Evolutionary conservation across 352 stramenopile species (phyloP), one percentile per base, ranked within the genome.

Genomic region (Globisporangium yorkense): DNA sequence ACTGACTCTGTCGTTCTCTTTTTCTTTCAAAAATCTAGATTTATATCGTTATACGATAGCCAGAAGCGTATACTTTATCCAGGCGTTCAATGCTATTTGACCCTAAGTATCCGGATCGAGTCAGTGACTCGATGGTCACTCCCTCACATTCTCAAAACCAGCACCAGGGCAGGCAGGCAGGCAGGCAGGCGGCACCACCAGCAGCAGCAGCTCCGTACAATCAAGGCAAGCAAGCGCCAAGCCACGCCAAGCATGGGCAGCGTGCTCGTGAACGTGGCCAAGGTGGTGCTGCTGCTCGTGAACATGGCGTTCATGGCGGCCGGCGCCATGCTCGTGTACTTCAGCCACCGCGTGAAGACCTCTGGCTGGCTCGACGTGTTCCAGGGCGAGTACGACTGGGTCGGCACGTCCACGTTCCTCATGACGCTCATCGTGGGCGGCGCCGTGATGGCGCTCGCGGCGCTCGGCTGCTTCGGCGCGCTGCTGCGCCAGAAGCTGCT

Each of bases 261-360:
- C 62, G 33, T 77, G 49, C 62, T 81, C 57, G 71, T 88, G 21
- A 90, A 89, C 58, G 56, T 93, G 24, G 77, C 80, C 55, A 93
- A 94, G 62, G 75, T 91, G 58, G 43, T 89, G 57, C 68, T 94
- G 8, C 61, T 94, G 64, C 71, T 94, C 35, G 66, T 94, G 33
- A 94, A 94, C 69, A 88, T 94, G 77, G 72, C 67, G 49, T 93
- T 92, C 67, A 77, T 94, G 68, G 77, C 92, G 43, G 67, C 58
- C 55, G 85, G 85, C 46, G 78, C 74, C 18, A 70, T 94, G 56
- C 71, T 94, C 51, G 77, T 92, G 64, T 92, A 89, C 62, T 90
- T 94, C 56, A 84, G 79, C 59, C 77, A 90, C 55, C 69, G 79
- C 54, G 70, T 88, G 45, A 77, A 83, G 62, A 68, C 29, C 13